phyloP scores from a whole-genome alignment of 768 basidiomycete species.

The Suillus clintonianus region DNA sequence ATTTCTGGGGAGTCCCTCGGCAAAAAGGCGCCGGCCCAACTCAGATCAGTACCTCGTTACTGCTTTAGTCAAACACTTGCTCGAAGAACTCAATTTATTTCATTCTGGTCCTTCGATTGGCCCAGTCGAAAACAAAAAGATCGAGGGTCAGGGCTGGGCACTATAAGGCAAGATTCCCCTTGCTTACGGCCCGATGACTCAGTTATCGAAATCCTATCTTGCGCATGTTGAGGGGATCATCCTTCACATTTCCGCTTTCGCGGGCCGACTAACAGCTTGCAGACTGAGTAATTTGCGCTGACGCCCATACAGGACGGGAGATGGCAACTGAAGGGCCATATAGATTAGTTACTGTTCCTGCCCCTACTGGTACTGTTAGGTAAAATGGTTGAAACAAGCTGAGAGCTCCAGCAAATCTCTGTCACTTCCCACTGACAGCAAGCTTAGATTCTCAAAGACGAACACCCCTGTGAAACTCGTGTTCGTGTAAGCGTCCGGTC shows the following conservation, averaged over 20 bases:
- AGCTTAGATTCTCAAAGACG: not conserved
- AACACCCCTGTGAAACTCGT: not conserved
- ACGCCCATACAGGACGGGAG: slow-evolving; percentile 24
- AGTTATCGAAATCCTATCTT: slow-evolving; percentile 27
- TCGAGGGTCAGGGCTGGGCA: not conserved
- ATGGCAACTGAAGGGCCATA: slow-evolving; percentile 3
- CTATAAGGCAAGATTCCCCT: not conserved
- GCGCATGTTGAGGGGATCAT: slow-evolving; percentile 17
- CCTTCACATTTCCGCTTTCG: slow-evolving; percentile 20
- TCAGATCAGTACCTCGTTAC: not conserved
- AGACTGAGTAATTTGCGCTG: not conserved
- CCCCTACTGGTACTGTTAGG: not conserved
- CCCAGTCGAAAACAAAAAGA: not conserved
- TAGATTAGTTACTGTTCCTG: not conserved
- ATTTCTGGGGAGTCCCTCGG: not conserved
- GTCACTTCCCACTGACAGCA: not conserved
- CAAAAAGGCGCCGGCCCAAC: not conserved
- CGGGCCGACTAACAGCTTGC: not conserved
- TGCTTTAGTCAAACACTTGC: not conserved
- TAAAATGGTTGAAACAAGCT: not conserved
- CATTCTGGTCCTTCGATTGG: not conserved
- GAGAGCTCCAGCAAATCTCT: not conserved
- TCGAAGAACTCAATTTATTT: not conserved
- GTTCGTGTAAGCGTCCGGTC: not conserved
- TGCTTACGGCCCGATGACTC: not conserved